Evolutionary conservation across 192 early-diverging fungal genomes (phyloP), one percentile per base, ranked within the genome.

Genomic region (Helicostylum pulchrum): DNA sequence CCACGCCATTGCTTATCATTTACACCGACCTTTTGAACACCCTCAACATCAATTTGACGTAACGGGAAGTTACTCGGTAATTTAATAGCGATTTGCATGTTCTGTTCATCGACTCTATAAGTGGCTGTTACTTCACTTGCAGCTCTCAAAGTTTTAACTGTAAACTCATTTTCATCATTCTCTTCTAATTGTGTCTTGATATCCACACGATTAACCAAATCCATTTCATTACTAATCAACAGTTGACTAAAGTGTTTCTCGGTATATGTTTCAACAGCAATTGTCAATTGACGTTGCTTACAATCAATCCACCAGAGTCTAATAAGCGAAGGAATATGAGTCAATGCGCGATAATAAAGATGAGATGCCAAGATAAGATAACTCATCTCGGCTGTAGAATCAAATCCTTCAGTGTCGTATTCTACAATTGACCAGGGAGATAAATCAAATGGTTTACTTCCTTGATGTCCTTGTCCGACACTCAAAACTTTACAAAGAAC

Each of bases 81-180:
- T 14, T 80, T 80, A 51, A 94, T 81, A 11, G 82, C 77, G 58
- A 94, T 85, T 62, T 90, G 90, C 74, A 93, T 78, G 2, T 72
- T 73, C 7, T 90, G 85, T 61, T 94, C 93, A 69, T 94, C 93
- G 17, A 94, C 73, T n/a, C 75, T 66, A 73, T 88, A 94, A 9
- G 77, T 64, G 2, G 88, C 91, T 7, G 73, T 81, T 0, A 94
- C 79, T 70, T 94, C 93, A 45, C 84, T 80, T 1, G 81, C 71
- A 12, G 76, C 73, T 62, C 84, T 87, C 42, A 81, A 76, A 6
- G 82, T 77, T 54, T 85, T 87, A 20, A 94, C 76, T 23, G 78
- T 72, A 7, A 93, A 73, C 34, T 79, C 69, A 9, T 83, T 78
- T n/a, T 88, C 86, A 36, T 84, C 83, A 23, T 56, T 64, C 39